A percentile compares a stretch with the other conserved stretches of the same genome.
phyloP scores from a whole-genome alignment of 306 rosid species.

The Erythrophleum fordii region DNA sequence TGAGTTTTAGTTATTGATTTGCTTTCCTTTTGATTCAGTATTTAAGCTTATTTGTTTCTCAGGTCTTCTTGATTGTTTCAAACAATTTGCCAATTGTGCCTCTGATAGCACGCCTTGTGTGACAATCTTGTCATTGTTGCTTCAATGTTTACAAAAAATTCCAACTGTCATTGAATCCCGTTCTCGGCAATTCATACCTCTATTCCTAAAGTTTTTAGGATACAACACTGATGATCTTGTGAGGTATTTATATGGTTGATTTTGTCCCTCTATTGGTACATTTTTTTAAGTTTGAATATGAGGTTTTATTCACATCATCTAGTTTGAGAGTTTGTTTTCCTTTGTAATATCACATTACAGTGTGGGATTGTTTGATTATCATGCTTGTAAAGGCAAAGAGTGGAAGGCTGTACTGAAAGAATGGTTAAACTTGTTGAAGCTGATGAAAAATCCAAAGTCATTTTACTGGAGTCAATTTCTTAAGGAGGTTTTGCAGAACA shows the following conservation, averaged over 20 bases:
- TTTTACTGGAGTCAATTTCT: slow-evolving; percentile 65
- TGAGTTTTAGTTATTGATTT: slow-evolving; percentile 10
- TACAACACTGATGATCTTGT: slow-evolving; percentile 53
- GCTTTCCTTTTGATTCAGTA: slow-evolving; percentile 28
- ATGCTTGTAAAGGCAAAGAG: slow-evolving; percentile 83
- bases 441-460: slow-evolving; percentile 74
- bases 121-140: slow-evolving; percentile 66
- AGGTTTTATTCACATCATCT: slow-evolving; percentile 18
- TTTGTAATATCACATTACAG: slow-evolving; percentile 55
- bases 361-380: slow-evolving; percentile 72
- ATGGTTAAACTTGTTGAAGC: slow-evolving; percentile 88
- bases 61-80: slow-evolving; percentile 70
- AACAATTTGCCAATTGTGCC: slow-evolving; percentile 48
- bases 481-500: slow-evolving; percentile 76
- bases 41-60: slow-evolving; percentile 46
- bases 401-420: slow-evolving; percentile 86
- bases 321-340: slow-evolving; percentile 35
- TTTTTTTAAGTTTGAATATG: slow-evolving; percentile 25
- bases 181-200: slow-evolving; percentile 65
- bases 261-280: slow-evolving; percentile 3
- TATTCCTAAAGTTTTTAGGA: slow-evolving; percentile 82
- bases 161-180: slow-evolving; percentile 65
- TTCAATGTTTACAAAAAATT: slow-evolving; percentile 76
- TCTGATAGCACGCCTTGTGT: slow-evolving; percentile 68
- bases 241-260: slow-evolving; percentile 55